These are phyloP conservation scores for Dactylonectria macrodidyma DNA, from an alignment of 2,329 filamentous ascomycete species.

Conservation along the genomic window DNA sequence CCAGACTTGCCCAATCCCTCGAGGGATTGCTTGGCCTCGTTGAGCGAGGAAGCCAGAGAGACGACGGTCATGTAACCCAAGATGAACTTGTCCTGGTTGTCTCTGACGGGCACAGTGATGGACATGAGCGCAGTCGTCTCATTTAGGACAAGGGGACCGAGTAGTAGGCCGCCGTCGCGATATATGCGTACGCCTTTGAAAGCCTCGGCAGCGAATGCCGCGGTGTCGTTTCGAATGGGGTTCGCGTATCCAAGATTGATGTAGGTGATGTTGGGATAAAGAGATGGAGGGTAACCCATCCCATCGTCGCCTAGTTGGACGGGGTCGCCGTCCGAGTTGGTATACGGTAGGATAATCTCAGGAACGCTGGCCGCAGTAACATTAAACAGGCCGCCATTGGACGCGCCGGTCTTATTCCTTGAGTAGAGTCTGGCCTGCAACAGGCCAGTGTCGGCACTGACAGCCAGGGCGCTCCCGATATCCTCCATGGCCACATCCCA, in stretches of 20 bases:
- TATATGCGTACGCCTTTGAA: constrained; percentile 67
- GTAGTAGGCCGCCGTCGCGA: constrained; percentile 72
- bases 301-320: constrained; percentile 73
- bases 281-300: constrained; percentile 77
- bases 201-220: constrained; percentile 61
- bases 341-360: constrained; percentile 74
- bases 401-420: constrained; percentile 71
- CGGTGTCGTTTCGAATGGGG: constrained; percentile 56
- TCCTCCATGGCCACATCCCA: constrained; percentile 76
- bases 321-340: constrained; percentile 68
- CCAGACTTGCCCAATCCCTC: constrained; percentile 82
- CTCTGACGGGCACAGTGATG: constrained; percentile 83
- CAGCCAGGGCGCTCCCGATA: constrained; percentile 78
- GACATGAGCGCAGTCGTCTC: constrained; percentile 82
- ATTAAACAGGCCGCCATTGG: constrained; percentile 72
- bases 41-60: constrained; percentile 76
- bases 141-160: constrained; percentile 84
- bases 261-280: constrained; percentile 88
- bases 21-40: constrained; percentile 72
- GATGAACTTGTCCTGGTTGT: constrained; percentile 72
- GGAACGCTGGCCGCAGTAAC: constrained; percentile 68
- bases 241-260: constrained; percentile 60
- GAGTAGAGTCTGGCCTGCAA: constrained; percentile 83
- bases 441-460: constrained; percentile 70
- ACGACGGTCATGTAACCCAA: constrained; percentile 89